Base-by-base conservation (phyloP, 2,329 filamentous ascomycete genomes). In the Immersiporthe knoxdaviesiana region DNA sequence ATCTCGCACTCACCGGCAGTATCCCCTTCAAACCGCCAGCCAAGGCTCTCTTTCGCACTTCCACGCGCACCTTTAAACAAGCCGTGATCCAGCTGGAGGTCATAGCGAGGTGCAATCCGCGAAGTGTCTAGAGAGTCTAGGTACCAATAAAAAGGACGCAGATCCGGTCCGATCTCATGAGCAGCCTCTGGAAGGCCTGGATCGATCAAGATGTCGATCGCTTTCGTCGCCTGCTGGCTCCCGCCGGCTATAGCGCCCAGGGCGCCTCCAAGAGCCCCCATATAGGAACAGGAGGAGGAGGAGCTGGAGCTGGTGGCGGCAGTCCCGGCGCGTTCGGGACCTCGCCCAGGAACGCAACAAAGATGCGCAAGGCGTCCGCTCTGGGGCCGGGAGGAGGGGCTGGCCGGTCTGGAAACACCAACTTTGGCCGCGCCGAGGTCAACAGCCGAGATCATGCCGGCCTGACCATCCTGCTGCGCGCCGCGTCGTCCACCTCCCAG, bases 201-300 rank as follows among this genome's bases (percentile, higher is more conserved):
- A 91, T 97, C 85, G 92, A 97, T 89, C 92, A 97, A 87, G 94
- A 99, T 89, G 92, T 97, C 89, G 94, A 97, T 80, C 90, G 85
- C 79, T 98, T 99, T 87, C 91, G 92, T 84, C 91, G 91, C 84
- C 88, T 97, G 78, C 87, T 99, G 87, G 90, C 90, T 78, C 89
- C 88, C 80, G 86, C 91, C 81, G 85, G 86, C 78, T 86, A 85
- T 79, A 86, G 83, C 77, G 78, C 84, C 72, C 87, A 88, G 75
- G 77, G 82, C 70, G 78, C 83, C 70, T 80, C 85, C 76, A 88
- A 87, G 79, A 87, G 84, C 76, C 82, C 85, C 8, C 81, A 78
- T 35, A 73, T 81, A 83, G 80, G 79, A 65, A 76, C 75, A 70
- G 78, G 76, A 24, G 69, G 78, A 83, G 80, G 79, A 65, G 76